A percentile compares a stretch with the other conserved stretches of the same genome.
Evolutionary conservation across 345 rosid species (phyloP).

Genomic region (Erysimum cheiranthoides): DNA sequence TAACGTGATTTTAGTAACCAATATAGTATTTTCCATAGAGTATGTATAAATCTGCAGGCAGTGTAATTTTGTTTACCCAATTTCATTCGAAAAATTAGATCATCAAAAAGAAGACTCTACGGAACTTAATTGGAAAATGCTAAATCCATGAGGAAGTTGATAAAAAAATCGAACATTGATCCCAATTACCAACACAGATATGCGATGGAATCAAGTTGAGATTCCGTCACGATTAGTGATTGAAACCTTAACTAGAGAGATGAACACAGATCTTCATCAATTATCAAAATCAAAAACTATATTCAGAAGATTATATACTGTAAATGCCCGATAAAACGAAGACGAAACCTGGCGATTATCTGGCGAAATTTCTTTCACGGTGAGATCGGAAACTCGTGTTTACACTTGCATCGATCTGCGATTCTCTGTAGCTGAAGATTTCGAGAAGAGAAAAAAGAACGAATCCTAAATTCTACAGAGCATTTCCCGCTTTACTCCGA

Average conservation of each 20-base stretch:
- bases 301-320: neutral
- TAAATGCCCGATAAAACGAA: neutral
- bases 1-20: constrained; percentile 24
- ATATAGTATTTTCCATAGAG: constrained; percentile 7
- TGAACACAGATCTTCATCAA: neutral
- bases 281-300: too few relatives aligned
- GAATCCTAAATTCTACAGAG: neutral
- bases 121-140: neutral
- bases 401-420: neutral
- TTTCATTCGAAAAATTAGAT: neutral
- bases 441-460: neutral
- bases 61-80: constrained; percentile 6
- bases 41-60: constrained; percentile 12
- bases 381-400: neutral
- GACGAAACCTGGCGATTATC: neutral
- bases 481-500: neutral
- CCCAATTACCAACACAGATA: neutral
- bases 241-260: neutral
- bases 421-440: neutral
- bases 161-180: neutral
- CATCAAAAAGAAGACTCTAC: neutral
- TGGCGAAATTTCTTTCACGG: neutral
- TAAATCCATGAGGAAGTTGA: neutral
- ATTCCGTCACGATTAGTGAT: neutral
- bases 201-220: neutral